Base-by-base conservation (phyloP, 352 stramenopile species). In the Globisporangium cystogenes region DNA sequence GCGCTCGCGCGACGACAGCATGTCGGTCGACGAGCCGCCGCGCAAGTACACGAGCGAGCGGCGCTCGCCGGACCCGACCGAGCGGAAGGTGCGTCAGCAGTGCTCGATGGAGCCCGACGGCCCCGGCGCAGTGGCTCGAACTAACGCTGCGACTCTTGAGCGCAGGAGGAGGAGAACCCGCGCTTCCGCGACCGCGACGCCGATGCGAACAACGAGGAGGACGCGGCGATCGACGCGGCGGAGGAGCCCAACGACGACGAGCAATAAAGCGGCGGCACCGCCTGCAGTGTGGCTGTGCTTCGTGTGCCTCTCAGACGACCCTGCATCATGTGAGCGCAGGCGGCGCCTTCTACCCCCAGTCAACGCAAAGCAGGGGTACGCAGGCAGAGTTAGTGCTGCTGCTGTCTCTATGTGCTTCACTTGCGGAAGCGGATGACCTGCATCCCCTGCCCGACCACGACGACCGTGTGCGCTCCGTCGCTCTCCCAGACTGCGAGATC, bases 361-460 rank as follows among this genome's bases (percentile, higher is more conserved):
- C 33, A 39, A 39, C 33, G 33, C 33, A 39, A 12, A 39, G 11
- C 33, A 39, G 14, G 14, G n/a, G n/a, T n/a, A n/a, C n/a, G n/a
- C n/a, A n/a, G n/a, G n/a, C n/a, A n/a, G n/a, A n/a, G n/a, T n/a
- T n/a, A n/a, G n/a, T n/a, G n/a, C n/a, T 18, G 20, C 39, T 14
- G n/a, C 8, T 24, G 20, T 24, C 40, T 44, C 16, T 23, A 21
- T 24, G 16, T 23, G 37, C 11, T 7, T 55, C 29, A 62, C 40
- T 51, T 35, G 11, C 43, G 43, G 44, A 92, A 90, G 26, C 59
- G 48, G 10, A 92, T 51, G 24, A 62, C 75, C 48, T 95, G 85
- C 43, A 95, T 62, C 14, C 85, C 85, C 68, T 93, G 79, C 10
- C 85, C 85, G 39, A 93, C 79, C 4, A 87, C 80, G 5, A 89